Conservation (phyloP, 768 basidiomycete species). For the Boletus rex-veris region DNA sequence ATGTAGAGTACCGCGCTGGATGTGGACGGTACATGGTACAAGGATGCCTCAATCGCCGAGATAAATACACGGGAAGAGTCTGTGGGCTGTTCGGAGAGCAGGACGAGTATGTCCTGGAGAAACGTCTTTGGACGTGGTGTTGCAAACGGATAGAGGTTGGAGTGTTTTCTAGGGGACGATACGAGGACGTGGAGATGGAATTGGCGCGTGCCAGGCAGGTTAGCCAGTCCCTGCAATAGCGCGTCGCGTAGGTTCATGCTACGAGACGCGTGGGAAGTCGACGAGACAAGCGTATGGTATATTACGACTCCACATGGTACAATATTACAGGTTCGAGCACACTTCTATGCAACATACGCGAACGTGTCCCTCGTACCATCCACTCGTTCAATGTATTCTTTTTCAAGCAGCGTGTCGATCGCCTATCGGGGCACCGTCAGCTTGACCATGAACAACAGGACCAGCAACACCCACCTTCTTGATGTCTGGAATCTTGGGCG, state of each 20-base stretch:
- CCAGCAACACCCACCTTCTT: conserved; percentile 63
- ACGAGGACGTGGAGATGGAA: conserved; percentile 76
- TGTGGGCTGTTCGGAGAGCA: conserved; percentile 61
- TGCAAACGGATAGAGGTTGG: conserved; percentile 73
- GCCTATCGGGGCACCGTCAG: conserved; percentile 47
- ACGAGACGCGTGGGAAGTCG: conserved; percentile 20
- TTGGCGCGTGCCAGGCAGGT: conserved; percentile 61
- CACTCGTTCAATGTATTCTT: conserved; percentile 96
- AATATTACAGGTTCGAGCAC: neutral
- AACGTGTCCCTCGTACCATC: conserved; percentile 84
- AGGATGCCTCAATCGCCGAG: conserved; percentile 71
- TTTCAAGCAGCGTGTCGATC: conserved; percentile 89
- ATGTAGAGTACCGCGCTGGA: conserved; percentile 77
- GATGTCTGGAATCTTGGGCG: conserved; percentile 93
- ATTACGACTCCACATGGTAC: conserved; percentile 7
- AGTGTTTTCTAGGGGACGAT: conserved; percentile 63
- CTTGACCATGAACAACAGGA: neutral
- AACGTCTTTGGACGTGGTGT: conserved; percentile 60
- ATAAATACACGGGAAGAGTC: conserved; percentile 60
- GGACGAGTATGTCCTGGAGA: conserved; percentile 73
- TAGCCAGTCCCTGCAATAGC: conserved; percentile 53
- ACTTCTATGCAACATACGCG: conserved; percentile 34
- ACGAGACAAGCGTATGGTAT: conserved; percentile 8
- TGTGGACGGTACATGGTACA: conserved; percentile 73
- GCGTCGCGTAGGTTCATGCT: conserved; percentile 55